Evolutionary conservation across 2,329 filamentous ascomycete species (phyloP).

Genomic region (Sordariomycetes sp.): DNA sequence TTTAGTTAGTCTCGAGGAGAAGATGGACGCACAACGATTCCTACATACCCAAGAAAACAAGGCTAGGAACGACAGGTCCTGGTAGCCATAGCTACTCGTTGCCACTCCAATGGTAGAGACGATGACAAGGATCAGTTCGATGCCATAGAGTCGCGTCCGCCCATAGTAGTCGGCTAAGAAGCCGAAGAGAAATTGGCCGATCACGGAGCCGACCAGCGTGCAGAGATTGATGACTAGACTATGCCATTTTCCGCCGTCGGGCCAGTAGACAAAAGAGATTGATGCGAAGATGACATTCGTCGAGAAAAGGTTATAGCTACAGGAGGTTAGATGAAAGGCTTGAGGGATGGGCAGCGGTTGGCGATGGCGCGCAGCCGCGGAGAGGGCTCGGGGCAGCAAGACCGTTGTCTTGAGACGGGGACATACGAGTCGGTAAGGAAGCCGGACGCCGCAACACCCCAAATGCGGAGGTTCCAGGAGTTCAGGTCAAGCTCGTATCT

Average conservation of each 20-base stretch:
- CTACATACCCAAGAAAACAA: conserved; percentile 31
- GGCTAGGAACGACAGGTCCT: conserved; percentile 33
- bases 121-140: conserved; percentile 41
- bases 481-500: conserved; percentile 40
- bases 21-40: background rate
- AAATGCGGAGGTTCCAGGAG: conserved; percentile 39
- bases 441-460: conserved; percentile 39
- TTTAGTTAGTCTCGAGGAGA: background rate
- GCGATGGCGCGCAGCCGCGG: background rate
- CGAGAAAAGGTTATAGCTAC: conserved; percentile 39
- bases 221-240: conserved; percentile 36
- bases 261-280: conserved; percentile 38
- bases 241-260: conserved; percentile 27
- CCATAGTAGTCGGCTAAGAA: conserved; percentile 40
- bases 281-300: conserved; percentile 40
- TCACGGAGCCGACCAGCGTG: conserved; percentile 36
- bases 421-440: conserved; percentile 38
- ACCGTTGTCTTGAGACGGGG: conserved; percentile 1
- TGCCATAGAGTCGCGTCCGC: conserved; percentile 41
- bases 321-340: conserved; percentile 2
- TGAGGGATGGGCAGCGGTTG: background rate
- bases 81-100: conserved; percentile 35
- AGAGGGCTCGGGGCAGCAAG: background rate
- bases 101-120: conserved; percentile 42
- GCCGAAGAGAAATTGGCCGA: conserved; percentile 38